Evolutionary conservation across 306 rosid species (phyloP), one percentile per base, ranked within the genome.

Genomic region (Dryas octopetala): DNA sequence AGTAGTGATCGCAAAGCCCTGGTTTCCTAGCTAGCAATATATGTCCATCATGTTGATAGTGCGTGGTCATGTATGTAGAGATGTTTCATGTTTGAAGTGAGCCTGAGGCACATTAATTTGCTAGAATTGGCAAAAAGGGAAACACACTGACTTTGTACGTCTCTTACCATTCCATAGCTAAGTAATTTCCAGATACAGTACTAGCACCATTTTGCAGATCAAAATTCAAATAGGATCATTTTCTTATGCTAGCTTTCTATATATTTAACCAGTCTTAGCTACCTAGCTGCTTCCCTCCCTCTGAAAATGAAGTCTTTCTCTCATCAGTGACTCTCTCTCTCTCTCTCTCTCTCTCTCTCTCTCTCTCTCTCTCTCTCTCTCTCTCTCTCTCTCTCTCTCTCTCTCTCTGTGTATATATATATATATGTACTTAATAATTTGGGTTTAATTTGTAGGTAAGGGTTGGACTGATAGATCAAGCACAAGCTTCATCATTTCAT

Each of bases 141-240:
- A 84, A 26, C 61, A 74, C 82, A 70, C 84, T 81, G 78, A 78
- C 79, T 83, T 83, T 85, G 75, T 48, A 76, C 79, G 77, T 78
- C 75, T 77, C 83, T 32, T 83, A 72, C 84, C 80, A 71, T 91
- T 79, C 50, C 73, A 81, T 85, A 79, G 79, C 80, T 38, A 86
- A 83, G 86, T 75, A 78, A 78, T 63, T 66, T 79, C 91, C 87
- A 81, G 77, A 81, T 75, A 86, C 83, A 79, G 89, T 62, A 85
- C 72, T 89, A 71, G 70, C 76, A 32, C 38, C 38, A 49, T 79
- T 85, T 85, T 84, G 78, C 86, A 75, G 23, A 23, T 23, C 23
- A 23, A 23, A 23, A 23, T 23, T 87, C 79, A 84, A 79, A 79
- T 73, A 69, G 45, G 75, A 52, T 82, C 50, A 3, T 82, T 76